Evolutionary conservation across 75 land plant species (phyloP).

Genomic region (Pinus albicaulis): DNA sequence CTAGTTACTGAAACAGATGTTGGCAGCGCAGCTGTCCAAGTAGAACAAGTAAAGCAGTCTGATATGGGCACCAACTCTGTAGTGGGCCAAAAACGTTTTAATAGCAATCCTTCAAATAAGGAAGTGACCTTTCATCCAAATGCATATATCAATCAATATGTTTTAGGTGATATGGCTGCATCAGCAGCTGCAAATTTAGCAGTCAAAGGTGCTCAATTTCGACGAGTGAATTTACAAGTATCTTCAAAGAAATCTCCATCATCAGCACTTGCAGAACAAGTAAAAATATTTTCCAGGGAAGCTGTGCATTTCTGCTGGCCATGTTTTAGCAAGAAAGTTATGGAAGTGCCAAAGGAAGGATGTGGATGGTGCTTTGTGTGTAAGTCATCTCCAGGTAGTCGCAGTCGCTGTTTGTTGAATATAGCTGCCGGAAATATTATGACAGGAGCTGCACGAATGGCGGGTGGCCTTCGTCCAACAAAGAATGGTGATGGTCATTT

Average conservation of each 20-base stretch:
- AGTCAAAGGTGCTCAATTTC: slow-evolving; percentile 14
- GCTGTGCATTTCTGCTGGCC: slow-evolving; percentile 56
- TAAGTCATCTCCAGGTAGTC: slow-evolving; percentile 19
- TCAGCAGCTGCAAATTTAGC: slow-evolving; percentile 65
- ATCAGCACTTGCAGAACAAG: slow-evolving; percentile 44
- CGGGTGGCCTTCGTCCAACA: slow-evolving; percentile 26
- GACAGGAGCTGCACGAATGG: slow-evolving; percentile 23
- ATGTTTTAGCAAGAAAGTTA: slow-evolving; percentile 24
- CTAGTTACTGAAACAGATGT: slow-evolving; percentile 8
- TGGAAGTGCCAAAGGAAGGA: slow-evolving; percentile 49
- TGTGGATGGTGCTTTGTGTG: slow-evolving; percentile 97
- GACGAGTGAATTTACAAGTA: slow-evolving; percentile 13
- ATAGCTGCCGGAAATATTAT: slow-evolving; percentile 13
- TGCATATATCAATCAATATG: slow-evolving; percentile 61
- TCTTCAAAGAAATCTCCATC: slow-evolving; percentile 12
- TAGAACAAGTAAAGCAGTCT: background rate
- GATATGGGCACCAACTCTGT: background rate
- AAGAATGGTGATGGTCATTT: slow-evolving; percentile 49
- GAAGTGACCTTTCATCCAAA: slow-evolving; percentile 13
- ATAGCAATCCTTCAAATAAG: background rate
- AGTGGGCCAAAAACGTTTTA: background rate
- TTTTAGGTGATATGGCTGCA: slow-evolving; percentile 64
- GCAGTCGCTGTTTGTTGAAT: slow-evolving; percentile 60
- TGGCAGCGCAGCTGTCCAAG: slow-evolving; percentile 4
- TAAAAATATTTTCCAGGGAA: slow-evolving; percentile 53